A percentile compares a stretch with the other conserved stretches of the same genome.
These are phyloP conservation scores for Aurifilum marmelostoma DNA, from an alignment of 2,329 filamentous ascomycete genomes.

Conservation along the genomic window DNA sequence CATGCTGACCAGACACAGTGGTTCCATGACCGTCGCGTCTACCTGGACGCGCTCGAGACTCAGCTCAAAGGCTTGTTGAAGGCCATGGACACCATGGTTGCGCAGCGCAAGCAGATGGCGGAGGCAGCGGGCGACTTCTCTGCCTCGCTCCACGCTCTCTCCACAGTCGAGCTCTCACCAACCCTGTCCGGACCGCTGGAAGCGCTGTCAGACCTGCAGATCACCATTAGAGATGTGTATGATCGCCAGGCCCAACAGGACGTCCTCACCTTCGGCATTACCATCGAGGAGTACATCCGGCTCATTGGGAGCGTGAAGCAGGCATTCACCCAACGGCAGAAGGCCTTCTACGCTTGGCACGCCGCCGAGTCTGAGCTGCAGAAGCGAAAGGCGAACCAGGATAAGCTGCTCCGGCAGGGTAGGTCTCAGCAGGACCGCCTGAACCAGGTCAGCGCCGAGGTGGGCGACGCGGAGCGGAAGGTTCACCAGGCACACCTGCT, in stretches of 20 bases:
- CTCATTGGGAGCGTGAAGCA: constrained; percentile 94
- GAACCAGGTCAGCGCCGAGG: constrained; percentile 89
- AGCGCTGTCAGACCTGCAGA: constrained; percentile 87
- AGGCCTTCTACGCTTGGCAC: constrained; percentile 95
- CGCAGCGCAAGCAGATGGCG: constrained; percentile 88
- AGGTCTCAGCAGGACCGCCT: constrained; percentile 95
- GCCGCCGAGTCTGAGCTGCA: constrained; percentile 84
- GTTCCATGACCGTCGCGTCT: constrained; percentile 96
- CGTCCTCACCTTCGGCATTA: constrained; percentile 92
- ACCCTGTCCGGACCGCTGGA: constrained; percentile 87
- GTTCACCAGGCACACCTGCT: constrained; percentile 86
- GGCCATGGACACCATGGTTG: constrained; percentile 90
- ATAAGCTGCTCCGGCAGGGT: constrained; percentile 93
- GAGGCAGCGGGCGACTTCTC: constrained; percentile 95
- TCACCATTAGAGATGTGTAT: constrained; percentile 93
- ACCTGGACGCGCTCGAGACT: constrained; percentile 68
- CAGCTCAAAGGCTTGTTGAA: constrained; percentile 90
- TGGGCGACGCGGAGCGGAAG: constrained; percentile 91
- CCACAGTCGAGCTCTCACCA: constrained; percentile 89
- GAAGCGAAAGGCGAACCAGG: constrained; percentile 86
- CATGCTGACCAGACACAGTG: constrained; percentile 57
- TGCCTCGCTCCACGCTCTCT: constrained; percentile 86
- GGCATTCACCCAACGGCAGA: constrained; percentile 89
- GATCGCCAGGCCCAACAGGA: constrained; percentile 97
- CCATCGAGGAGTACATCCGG: constrained; percentile 97